These are phyloP conservation scores for Fusarium sp. DNA, from an alignment of 2,329 filamentous ascomycete species.

Conservation along the genomic window DNA sequence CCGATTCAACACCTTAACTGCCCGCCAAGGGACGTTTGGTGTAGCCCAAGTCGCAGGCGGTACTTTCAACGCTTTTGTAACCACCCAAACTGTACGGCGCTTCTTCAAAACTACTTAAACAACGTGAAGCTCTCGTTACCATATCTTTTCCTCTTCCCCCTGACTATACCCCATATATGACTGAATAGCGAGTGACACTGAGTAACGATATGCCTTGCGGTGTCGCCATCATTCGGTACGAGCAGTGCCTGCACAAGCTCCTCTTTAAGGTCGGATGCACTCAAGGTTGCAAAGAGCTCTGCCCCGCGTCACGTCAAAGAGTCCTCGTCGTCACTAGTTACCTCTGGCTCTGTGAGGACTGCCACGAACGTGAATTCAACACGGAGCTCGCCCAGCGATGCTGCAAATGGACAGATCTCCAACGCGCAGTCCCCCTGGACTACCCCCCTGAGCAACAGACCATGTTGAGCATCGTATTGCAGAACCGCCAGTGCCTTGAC, in stretches of 20 bases:
- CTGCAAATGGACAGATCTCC: constrained; percentile 12
- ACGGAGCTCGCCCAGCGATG: constrained; percentile 13
- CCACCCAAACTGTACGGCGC: not conserved
- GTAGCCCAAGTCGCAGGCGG: not conserved
- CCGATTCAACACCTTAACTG: constrained; percentile 8
- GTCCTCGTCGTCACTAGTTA: constrained; percentile 37
- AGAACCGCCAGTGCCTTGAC: constrained; percentile 5
- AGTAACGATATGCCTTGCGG: constrained; percentile 46
- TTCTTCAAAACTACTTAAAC: not conserved
- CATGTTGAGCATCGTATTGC: not conserved
- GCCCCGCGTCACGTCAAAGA: constrained; percentile 28
- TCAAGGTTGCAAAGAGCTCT: constrained; percentile 38
- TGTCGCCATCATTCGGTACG: constrained; percentile 41
- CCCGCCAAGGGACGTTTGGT: constrained; percentile 18
- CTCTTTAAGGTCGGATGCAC: constrained; percentile 47
- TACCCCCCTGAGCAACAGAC: not conserved
- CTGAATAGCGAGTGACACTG: not conserved
- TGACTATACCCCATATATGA: not conserved
- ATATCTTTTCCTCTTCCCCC: not conserved
- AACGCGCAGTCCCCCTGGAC: not conserved
- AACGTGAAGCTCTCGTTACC: not conserved
- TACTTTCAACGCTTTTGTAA: not conserved
- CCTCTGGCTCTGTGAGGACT: constrained; percentile 46
- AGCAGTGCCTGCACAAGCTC: constrained; percentile 41
- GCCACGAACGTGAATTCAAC: constrained; percentile 17